Evolutionary conservation across 2,329 filamentous ascomycete species (phyloP).

Genomic region (Monosporascus ibericus): DNA sequence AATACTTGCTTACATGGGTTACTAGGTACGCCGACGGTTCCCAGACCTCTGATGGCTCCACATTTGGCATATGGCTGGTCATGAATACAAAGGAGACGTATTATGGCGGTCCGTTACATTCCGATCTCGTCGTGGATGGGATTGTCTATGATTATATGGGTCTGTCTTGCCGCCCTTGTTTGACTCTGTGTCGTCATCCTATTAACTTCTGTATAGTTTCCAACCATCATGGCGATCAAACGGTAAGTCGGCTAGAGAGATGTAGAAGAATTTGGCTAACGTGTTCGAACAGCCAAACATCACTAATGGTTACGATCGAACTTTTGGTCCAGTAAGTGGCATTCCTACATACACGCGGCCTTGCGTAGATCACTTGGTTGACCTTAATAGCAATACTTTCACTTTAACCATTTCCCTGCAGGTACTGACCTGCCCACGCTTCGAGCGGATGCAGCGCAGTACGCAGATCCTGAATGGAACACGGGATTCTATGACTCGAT

Average conservation of each 20-base stretch:
- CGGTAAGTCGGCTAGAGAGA: conserved; percentile 17
- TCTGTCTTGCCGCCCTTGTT: conserved; percentile 6
- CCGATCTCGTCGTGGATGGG: conserved; percentile 57
- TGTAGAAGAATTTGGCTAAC: conserved; percentile 2
- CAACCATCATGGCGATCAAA: conserved; percentile 58
- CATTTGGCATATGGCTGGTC: conserved; percentile 57
- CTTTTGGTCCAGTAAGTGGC: conserved; percentile 44
- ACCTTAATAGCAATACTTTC: conserved; percentile 42
- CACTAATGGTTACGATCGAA: conserved; percentile 57
- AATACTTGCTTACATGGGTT: conserved; percentile 3
- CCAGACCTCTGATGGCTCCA: conserved; percentile 41
- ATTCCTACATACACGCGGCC: not conserved
- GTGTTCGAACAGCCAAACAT: conserved; percentile 44
- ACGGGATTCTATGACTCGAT: conserved; percentile 58
- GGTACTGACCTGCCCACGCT: conserved; percentile 40
- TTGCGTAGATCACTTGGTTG: conserved; percentile 1
- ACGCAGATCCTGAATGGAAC: conserved; percentile 48
- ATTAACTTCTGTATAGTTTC: conserved; percentile 33
- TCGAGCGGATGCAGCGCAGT: conserved; percentile 46
- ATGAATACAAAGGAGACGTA: conserved; percentile 60
- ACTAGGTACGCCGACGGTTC: conserved; percentile 41
- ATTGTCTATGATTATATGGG: conserved; percentile 60
- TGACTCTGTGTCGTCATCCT: not conserved
- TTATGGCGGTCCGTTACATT: conserved; percentile 56
- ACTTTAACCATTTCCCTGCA: conserved; percentile 52